These are phyloP conservation scores for Pichia rugopelliculosa DNA, from an alignment of 805 yeast species.

Conservation along the genomic window DNA sequence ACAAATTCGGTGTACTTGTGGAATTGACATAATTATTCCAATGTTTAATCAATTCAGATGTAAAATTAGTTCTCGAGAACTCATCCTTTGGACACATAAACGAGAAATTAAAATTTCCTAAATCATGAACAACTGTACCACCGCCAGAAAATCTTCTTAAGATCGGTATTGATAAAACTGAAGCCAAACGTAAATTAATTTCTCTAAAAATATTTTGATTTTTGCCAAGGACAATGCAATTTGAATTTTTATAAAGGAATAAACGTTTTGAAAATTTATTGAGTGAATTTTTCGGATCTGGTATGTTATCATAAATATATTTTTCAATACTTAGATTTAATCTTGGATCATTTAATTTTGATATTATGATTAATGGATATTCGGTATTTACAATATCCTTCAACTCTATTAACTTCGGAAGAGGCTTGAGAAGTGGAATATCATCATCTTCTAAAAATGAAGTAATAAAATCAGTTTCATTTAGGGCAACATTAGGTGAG, in stretches of 20 bases:
- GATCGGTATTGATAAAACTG: slow-evolving; percentile 49
- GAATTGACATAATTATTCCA: slow-evolving; percentile 16
- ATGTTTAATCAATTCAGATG: slow-evolving; percentile 18
- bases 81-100: slow-evolving; percentile 55
- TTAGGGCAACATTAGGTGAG: too few species aligned
- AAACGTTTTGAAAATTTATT: slow-evolving; percentile 41
- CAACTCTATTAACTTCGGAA: slow-evolving; percentile 12
- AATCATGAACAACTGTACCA: slow-evolving; percentile 93
- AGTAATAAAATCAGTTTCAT: neutral
- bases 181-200: slow-evolving; percentile 51
- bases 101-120: slow-evolving; percentile 82
- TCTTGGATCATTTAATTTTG: slow-evolving; percentile 58
- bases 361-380: slow-evolving; percentile 48
- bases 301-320: slow-evolving; percentile 60
- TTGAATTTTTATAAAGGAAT: slow-evolving; percentile 65
- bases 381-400: slow-evolving; percentile 11
- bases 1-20: neutral
- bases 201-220: slow-evolving; percentile 96
- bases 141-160: slow-evolving; percentile 87
- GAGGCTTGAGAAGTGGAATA: neutral
- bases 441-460: slow-evolving; percentile 15
- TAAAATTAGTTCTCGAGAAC: slow-evolving; percentile 56
- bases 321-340: slow-evolving; percentile 78
- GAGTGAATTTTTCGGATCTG: slow-evolving; percentile 29
- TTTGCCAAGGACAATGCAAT: slow-evolving; percentile 91